Evolutionary conservation across 148 eudicot species (phyloP).

Genomic region (Talinum fruticosum): DNA sequence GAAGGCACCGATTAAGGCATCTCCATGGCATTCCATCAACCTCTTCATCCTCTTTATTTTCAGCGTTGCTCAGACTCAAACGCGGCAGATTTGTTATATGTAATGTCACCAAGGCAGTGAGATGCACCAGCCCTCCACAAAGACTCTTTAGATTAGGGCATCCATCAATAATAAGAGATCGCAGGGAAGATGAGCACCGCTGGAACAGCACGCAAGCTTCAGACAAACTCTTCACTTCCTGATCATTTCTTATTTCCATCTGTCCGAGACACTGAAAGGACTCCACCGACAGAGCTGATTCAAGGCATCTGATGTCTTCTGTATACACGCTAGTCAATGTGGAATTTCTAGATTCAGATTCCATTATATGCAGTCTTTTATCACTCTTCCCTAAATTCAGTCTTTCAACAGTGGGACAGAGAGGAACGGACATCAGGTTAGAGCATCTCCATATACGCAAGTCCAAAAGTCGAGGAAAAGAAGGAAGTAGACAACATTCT

Average conservation of each 20-base stretch:
- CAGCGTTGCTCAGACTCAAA: neutral
- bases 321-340: slow-evolving; percentile 1
- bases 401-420: slow-evolving; percentile 7
- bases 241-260: slow-evolving; percentile 13
- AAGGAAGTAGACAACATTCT: neutral
- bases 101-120: slow-evolving; percentile 14
- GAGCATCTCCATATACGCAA: slow-evolving; percentile 18
- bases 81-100: neutral
- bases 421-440: neutral
- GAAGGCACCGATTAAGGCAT: neutral
- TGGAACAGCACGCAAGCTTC: slow-evolving; percentile 12
- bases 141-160: slow-evolving; percentile 3
- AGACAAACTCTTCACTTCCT: slow-evolving; percentile 17
- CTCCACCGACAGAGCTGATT: slow-evolving; percentile 4
- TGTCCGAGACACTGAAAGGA: slow-evolving; percentile 7
- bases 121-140: slow-evolving; percentile 18
- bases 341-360: neutral
- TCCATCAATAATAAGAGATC: neutral
- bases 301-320: slow-evolving; percentile 10
- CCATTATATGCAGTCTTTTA: slow-evolving; percentile 6
- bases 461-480: slow-evolving; percentile 11
- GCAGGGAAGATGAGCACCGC: slow-evolving; percentile 16
- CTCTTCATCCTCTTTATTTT: neutral
- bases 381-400: slow-evolving; percentile 1
- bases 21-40: slow-evolving; percentile 18